Evolutionary conservation across 1,139 yeast genomes (phyloP).

Genomic region (Magnusiomyces clavatus): DNA sequence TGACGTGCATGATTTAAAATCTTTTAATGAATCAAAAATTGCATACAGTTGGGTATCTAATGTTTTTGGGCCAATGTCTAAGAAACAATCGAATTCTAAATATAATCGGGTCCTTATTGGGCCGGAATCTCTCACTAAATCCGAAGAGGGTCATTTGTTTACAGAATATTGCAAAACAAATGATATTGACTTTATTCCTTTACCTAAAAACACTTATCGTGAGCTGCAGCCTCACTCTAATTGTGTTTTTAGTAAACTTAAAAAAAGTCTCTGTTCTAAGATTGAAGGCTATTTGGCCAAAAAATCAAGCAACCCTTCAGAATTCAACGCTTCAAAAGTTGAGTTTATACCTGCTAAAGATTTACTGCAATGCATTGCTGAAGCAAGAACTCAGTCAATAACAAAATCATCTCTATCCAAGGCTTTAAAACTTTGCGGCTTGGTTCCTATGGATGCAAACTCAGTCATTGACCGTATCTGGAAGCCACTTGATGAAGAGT

Average conservation of each 20-base stretch:
- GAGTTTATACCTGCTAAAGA: conserved; percentile 1
- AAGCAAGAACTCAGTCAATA: conserved; percentile 8
- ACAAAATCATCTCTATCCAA: conserved; percentile 10
- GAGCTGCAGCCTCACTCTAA: conserved; percentile 11
- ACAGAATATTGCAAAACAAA: conserved; percentile 1
- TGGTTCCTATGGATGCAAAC: conserved; percentile 6
- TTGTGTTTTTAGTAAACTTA: conserved; percentile 8
- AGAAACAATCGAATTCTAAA: background rate
- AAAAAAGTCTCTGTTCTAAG: conserved; percentile 10
- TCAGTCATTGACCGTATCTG: conserved; percentile 10
- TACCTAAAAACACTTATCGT: conserved; percentile 8
- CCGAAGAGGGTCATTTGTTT: background rate
- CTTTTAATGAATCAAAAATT: background rate
- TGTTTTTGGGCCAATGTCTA: background rate
- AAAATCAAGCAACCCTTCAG: background rate
- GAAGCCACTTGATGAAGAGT: background rate
- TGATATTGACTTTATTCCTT: conserved; percentile 6
- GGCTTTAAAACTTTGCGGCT: conserved; percentile 8
- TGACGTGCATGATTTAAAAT: background rate
- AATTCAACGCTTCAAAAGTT: background rate
- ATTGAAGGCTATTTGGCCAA: conserved; percentile 5
- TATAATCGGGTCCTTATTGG: background rate
- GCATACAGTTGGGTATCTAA: background rate
- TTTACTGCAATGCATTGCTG: conserved; percentile 4
- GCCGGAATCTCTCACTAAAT: background rate